Conservation (phyloP, 2,329 filamentous ascomycete genomes). For the Phyllosticta citrichinensis region DNA sequence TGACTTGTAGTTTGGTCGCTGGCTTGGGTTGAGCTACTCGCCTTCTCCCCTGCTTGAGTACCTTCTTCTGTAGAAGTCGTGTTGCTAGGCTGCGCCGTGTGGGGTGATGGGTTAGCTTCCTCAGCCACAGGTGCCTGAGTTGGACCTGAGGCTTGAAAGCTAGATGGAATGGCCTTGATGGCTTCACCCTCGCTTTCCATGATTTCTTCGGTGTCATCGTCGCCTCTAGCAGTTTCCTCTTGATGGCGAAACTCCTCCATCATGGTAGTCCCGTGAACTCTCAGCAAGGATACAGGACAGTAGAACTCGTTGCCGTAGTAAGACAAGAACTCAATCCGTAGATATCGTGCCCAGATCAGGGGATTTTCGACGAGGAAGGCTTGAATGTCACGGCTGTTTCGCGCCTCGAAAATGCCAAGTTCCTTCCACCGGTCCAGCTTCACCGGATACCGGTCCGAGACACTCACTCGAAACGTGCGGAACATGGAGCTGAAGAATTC, state of each 20-base stretch:
- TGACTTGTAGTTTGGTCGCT: not conserved
- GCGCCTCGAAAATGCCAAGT: slow-evolving; percentile 77
- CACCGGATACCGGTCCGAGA: slow-evolving; percentile 88
- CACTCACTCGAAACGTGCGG: slow-evolving; percentile 78
- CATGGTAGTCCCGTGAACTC: slow-evolving; percentile 87
- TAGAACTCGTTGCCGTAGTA: slow-evolving; percentile 97
- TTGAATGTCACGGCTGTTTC: slow-evolving; percentile 88
- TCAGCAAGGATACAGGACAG: slow-evolving; percentile 80
- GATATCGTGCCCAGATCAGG: slow-evolving; percentile 88
- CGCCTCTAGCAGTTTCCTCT: slow-evolving; percentile 52
- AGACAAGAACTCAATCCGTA: slow-evolving; percentile 81
- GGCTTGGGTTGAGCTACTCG: not conserved
- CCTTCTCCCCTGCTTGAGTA: not conserved
- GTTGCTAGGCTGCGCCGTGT: not conserved
- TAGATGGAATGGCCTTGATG: slow-evolving; percentile 1
- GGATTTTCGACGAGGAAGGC: slow-evolving; percentile 91
- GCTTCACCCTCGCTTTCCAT: slow-evolving; percentile 21
- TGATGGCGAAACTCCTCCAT: slow-evolving; percentile 91
- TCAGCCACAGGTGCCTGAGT: not conserved
- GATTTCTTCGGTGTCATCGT: slow-evolving; percentile 50
- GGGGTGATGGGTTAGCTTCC: slow-evolving; percentile 11
- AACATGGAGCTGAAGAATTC: slow-evolving; percentile 99
- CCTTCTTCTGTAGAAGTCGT: not conserved
- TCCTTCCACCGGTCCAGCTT: slow-evolving; percentile 88
- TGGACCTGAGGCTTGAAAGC: not conserved